Conservation (phyloP, 208 protist genomes). For the Leishmania aethiopica region DNA sequence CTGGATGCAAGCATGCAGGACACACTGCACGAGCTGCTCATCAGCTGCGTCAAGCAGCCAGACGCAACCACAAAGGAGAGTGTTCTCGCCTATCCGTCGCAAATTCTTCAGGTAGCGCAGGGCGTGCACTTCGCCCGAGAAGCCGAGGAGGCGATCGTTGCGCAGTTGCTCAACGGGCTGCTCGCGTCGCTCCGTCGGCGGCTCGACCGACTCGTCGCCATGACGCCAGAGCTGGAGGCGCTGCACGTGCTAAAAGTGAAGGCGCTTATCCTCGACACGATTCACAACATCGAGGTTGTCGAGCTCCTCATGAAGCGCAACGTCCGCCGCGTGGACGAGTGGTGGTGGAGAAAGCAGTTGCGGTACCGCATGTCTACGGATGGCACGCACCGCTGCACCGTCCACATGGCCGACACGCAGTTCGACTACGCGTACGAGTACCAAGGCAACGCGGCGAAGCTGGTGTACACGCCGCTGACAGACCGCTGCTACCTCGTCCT, state of each 20-base stretch:
- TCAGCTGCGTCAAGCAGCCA: conserved; percentile 50
- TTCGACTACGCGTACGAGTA: conserved; percentile 98
- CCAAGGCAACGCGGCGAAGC: conserved; percentile 93
- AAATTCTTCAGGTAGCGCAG: conserved; percentile 86
- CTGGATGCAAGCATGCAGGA: conserved; percentile 88
- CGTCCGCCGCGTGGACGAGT: conserved; percentile 65
- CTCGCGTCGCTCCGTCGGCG: conserved; percentile 40
- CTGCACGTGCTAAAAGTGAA: conserved; percentile 89
- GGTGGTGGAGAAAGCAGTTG: conserved; percentile 98
- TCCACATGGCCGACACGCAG: conserved; percentile 93
- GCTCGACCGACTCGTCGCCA: conserved; percentile 69
- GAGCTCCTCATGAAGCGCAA: conserved; percentile 71
- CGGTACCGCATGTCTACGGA: conserved; percentile 88
- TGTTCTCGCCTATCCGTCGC: conserved; percentile 83
- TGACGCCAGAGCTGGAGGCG: conserved; percentile 47
- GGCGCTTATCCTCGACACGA: conserved; percentile 95
- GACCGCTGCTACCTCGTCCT: conserved; percentile 97
- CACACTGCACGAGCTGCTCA: conserved; percentile 78
- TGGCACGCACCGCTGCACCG: conserved; percentile 58
- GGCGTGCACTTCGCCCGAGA: conserved; percentile 84
- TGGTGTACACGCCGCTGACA: conserved; percentile 94
- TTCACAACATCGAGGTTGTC: conserved; percentile 96
- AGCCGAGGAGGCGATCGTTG: conserved; percentile 68
- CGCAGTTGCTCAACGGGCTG: conserved; percentile 38
- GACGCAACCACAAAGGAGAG: conserved; percentile 44